Base-by-base conservation (phyloP, 108 stramenopile genomes). In the Pseudonitzschia pungens region DNA sequence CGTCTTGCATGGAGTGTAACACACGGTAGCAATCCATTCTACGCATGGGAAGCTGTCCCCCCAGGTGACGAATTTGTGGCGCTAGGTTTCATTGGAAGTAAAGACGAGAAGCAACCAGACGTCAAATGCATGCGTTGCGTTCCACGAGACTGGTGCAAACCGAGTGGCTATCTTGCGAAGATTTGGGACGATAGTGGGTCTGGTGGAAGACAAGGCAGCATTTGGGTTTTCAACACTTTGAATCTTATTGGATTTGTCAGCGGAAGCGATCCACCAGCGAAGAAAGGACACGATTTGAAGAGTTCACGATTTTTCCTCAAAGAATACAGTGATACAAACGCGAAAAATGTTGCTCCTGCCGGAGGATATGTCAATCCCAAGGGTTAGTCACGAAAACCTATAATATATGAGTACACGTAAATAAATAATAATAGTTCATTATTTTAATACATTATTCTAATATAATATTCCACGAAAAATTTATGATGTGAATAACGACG, bases 31-130 rank as follows among this genome's bases (percentile, higher is more conserved):
- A 96, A 96, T 50, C 93, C 89, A 22, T 92, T 99, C 65, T 98
- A 94, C 75, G 92, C 92, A 4, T 99, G 98, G 98, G 93, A 97
- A 71, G 95, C 98, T 7, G 89, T 98, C 4, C 96, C 98, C 32
- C 98, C 98, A 3, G 92, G 94, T 58, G 95, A 96, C 29, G 89
- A 89, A 63, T 99, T 98, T 80, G 96, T 97, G 4, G 96, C 97
- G 7, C 79, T 99, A 42, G 98, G 98, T 31, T 98, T 97, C 76
- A 77, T 96, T 31, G 93, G 90, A 14, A 96, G 92, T n/a, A 97
- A 89, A 56, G 89, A 80, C 24, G 96, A 97, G 51, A 91, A 90
- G 57, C 92, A 95, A 7, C 98, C 98, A 16, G 82, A 86, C 66
- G 87, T 91, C 42, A 89, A 85, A 21, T 81, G 77, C 73, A 92